Conservation (phyloP, 1,139 yeast species). For the Hemisphaericaspora xylanilytica region DNA sequence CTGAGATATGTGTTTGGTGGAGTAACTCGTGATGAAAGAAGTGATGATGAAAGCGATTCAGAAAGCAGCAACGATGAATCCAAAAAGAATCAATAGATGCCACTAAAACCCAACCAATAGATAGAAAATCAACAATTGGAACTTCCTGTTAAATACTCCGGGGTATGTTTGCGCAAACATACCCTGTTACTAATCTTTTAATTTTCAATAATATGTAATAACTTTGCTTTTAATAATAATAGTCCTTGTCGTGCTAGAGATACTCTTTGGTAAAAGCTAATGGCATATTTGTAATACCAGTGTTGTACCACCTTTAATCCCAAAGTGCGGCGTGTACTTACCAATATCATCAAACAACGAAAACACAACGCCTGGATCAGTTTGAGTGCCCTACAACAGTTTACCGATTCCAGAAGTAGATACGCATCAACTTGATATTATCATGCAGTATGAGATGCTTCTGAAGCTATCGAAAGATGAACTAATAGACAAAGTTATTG, state of each 20-base stretch:
- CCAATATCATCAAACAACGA: background rate
- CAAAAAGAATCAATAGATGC: slow-evolving; percentile 21
- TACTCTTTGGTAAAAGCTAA: background rate
- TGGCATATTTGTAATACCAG: background rate
- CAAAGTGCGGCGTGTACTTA: background rate
- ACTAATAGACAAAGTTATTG: slow-evolving; percentile 29
- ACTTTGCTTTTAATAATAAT: too few relatives aligned
- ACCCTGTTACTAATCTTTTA: too few relatives aligned
- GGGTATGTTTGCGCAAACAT: too few relatives aligned
- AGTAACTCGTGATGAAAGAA: slow-evolving; percentile 76
- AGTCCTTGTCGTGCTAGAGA: background rate
- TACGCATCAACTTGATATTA: background rate
- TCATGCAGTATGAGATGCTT: slow-evolving; percentile 9
- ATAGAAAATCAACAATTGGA: too few relatives aligned
- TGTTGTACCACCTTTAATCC: too few relatives aligned
- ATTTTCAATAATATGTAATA: too few relatives aligned
- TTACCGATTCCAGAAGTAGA: too few relatives aligned
- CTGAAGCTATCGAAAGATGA: slow-evolving; percentile 23
- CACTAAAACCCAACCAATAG: too few relatives aligned
- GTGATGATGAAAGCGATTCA: slow-evolving; percentile 71
- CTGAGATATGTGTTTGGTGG: slow-evolving; percentile 61
- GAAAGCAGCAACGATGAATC: slow-evolving; percentile 28
- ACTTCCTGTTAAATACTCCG: too few relatives aligned
- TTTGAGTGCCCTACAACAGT: too few relatives aligned
- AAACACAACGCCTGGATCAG: too few relatives aligned